Evolutionary conservation across 1,139 yeast genomes (phyloP), one percentile per base, ranked within the genome.

Genomic region (Yamadazyma atlantica): DNA sequence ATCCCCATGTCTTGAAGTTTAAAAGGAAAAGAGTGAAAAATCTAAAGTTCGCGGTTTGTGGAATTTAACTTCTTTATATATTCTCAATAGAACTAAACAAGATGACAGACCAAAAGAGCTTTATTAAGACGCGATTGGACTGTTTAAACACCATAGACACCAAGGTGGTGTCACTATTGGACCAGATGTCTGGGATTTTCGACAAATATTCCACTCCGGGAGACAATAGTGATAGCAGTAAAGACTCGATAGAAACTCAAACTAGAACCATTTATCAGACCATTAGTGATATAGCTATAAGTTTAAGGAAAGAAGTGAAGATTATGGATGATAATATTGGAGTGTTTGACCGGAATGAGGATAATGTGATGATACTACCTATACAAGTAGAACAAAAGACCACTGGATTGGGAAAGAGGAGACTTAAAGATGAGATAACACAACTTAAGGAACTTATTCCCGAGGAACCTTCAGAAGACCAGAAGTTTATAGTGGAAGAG

Each of bases 311-410:
- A 39, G 86, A 81, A 46, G 76, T 81, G 30, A 75, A 75, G 51
- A 53, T 73, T 5, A 65, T 80, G 64, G 85, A 80, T 55, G 79
- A 75, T 35, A 76, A 78, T 44, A 72, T 72, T 16, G 82, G 80
- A 1, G 73, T 71, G 4, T 62, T 63, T 41, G 66, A 64, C 39
- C 62, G 61, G 41, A 70, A 72, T 44, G 58, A 63, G 14, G 78
- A 75, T 46, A 67, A 68, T 12, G 61, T 75, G 11, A 78, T 76
- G 68, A 70, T 80, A 19, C 59, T 80, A 25, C 86, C 87, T 2
- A 74, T 80, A 2, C 67, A 71, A 30, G 78, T 81, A 15, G 81
- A 78, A 43, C 82, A 79, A 49, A 80, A 79, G 60, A 81, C 82
- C 35, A 74, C 84, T 5, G 67, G 69, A 54, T 66, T 79, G 29